These are phyloP conservation scores for Beauveria brongniartii DNA, from an alignment of 2,329 filamentous ascomycete genomes.

Conservation along the genomic window DNA sequence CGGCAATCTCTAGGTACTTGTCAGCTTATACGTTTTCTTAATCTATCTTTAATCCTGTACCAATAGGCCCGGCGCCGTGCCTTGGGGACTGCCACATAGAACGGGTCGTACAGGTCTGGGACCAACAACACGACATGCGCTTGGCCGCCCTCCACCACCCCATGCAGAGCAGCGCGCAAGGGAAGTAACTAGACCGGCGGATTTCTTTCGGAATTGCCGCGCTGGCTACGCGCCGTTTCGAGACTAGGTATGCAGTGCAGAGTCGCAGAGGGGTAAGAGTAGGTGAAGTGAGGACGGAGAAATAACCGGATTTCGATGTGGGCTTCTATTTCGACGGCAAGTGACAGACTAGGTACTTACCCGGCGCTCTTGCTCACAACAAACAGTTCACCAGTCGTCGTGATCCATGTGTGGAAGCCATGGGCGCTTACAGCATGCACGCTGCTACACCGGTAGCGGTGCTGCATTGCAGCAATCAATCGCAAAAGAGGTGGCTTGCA, in stretches of 20 bases:
- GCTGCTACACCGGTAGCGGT: not conserved
- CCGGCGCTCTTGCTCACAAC: too few relatives aligned
- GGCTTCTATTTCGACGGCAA: not conserved
- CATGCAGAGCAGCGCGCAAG: too few relatives aligned
- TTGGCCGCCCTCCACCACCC: not conserved
- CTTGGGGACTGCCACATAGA: not conserved
- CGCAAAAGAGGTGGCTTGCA: not conserved
- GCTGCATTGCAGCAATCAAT: not conserved
- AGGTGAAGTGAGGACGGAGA: not conserved
- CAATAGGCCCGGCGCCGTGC: not conserved
- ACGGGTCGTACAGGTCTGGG: not conserved
- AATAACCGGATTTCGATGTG: not conserved
- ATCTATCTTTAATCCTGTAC: not conserved
- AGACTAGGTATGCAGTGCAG: not conserved
- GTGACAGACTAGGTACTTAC: not conserved
- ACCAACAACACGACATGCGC: not conserved
- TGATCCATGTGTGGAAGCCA: not conserved
- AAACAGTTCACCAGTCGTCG: too few relatives aligned
- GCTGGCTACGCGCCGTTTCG: not conserved
- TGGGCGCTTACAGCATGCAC: conserved; percentile 5
- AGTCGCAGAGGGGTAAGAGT: not conserved
- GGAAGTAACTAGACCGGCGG: too few relatives aligned
- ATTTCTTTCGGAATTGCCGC: not conserved
- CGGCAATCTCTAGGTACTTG: not conserved
- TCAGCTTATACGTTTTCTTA: not conserved